Conservation (phyloP, 371 early-diverging fungal species). For the Mortierella sp. region DNA sequence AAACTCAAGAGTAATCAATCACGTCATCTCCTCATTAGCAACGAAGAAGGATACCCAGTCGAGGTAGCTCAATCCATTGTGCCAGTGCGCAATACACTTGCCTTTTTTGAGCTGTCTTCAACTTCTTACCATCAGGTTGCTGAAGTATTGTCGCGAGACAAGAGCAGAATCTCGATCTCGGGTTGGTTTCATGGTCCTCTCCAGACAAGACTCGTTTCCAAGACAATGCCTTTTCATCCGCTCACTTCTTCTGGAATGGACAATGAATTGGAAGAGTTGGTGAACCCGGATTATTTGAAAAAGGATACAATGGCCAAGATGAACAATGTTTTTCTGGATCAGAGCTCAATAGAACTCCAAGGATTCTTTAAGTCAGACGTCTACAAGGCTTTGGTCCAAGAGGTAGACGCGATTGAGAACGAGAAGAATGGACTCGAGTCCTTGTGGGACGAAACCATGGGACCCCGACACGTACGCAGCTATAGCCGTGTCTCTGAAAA, state of each 20-base stretch:
- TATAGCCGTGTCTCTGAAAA: constrained; percentile 37
- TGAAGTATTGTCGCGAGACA: constrained; percentile 58
- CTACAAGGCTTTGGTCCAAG: constrained; percentile 39
- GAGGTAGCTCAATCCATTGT: constrained; percentile 55
- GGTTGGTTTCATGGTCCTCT: constrained; percentile 76
- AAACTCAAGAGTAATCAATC: not conserved
- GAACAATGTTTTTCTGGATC: constrained; percentile 56
- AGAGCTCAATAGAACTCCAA: constrained; percentile 63
- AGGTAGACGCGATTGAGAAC: constrained; percentile 35
- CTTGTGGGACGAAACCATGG: constrained; percentile 34
- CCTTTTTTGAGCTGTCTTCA: constrained; percentile 71
- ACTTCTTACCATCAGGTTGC: constrained; percentile 73
- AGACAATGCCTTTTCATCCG: constrained; percentile 27
- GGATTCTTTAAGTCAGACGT: constrained; percentile 57
- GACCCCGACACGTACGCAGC: constrained; percentile 57
- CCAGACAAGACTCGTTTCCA: constrained; percentile 42
- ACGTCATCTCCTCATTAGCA: constrained; percentile 6
- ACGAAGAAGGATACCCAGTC: constrained; percentile 56
- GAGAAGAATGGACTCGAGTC: constrained; percentile 14
- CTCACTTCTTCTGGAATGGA: not conserved
- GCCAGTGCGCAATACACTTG: constrained; percentile 68
- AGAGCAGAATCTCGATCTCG: constrained; percentile 68
- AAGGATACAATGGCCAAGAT: constrained; percentile 41
- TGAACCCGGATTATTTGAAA: constrained; percentile 59
- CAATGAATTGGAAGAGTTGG: constrained; percentile 28